Base-by-base conservation (phyloP, 768 basidiomycete genomes). In the Calocybe cyanea region DNA sequence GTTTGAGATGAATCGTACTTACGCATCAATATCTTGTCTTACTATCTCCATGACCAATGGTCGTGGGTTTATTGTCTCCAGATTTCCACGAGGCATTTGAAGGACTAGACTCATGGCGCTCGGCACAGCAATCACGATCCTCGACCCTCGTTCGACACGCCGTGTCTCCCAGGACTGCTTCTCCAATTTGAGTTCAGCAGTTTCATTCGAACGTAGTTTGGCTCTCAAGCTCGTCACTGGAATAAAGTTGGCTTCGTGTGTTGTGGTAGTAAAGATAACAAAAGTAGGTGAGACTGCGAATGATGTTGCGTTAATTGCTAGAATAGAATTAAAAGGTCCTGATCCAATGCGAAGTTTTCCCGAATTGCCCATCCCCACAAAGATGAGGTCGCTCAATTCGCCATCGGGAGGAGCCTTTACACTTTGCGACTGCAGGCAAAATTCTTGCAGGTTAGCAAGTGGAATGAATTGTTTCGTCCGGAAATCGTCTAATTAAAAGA, bases 81-180 rank as follows among this genome's bases (percentile, higher is more conserved):
- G 60, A 64, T 98, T 98, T 1, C 96, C 96, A 53, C 96, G 71
- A 0, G 95, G 96, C 95, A 98, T 98, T 66, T 99, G 96, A 8
- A 99, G 68, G 0, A 98, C 88, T 25, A 99, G 64, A 55, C 77
- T 83, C 90, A 94, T 97, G 7, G 81, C 68, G 48, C 85, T 92
- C 0, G 93, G 86, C 0, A 96, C 85, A 10, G 85, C 87, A 0
- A 85, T 81, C 3, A 98, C 92, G 25, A 97, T 93, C 48, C 85
- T 69, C 6, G 90, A 85, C 3, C 96, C 96, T 23, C 96, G 71
- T 64, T 99, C 96, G 1, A 97, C 78, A 15, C 88, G 78, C 32
- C 95, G 77, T 9, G 72, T 78, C 58, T 88, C 83, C 82, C 83
- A 86, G 17, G 65, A 47, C 17, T 57, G 32, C 19, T 63, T 54